These are phyloP conservation scores for Trichocomaceae sp. DNA, from an alignment of 2,329 filamentous ascomycete genomes.

Conservation along the genomic window DNA sequence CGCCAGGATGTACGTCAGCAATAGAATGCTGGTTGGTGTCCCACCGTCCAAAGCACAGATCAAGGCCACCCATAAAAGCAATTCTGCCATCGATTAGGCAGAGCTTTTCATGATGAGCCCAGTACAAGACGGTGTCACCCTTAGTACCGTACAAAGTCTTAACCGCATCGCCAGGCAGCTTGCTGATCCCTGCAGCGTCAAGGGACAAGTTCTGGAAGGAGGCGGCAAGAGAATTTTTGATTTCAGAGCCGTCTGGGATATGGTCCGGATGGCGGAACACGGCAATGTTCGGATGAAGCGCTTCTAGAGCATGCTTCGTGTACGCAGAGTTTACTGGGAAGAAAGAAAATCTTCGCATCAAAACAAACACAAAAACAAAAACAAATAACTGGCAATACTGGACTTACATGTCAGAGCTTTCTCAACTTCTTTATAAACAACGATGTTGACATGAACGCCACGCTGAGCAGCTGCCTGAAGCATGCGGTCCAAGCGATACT, in stretches of 20 bases:
- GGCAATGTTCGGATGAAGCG: conserved; percentile 71
- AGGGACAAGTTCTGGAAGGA: conserved; percentile 52
- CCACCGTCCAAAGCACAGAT: conserved; percentile 82
- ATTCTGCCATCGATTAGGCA: conserved; percentile 70
- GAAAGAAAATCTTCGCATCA: conserved; percentile 9
- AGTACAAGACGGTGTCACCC: conserved; percentile 77
- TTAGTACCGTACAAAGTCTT: conserved; percentile 75
- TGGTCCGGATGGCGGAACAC: conserved; percentile 92
- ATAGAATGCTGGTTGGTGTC: conserved; percentile 84
- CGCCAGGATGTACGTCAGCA: conserved; percentile 71
- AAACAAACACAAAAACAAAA: conserved; percentile 16
- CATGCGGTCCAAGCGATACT: conserved; percentile 78
- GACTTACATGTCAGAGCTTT: conserved; percentile 70
- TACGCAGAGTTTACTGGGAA: conserved; percentile 58
- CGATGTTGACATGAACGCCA: conserved; percentile 75
- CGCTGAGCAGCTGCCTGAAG: conserved; percentile 74
- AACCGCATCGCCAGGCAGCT: conserved; percentile 64
- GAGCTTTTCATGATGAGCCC: conserved; percentile 91
- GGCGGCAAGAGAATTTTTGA: conserved; percentile 53
- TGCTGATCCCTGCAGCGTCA: conserved; percentile 51
- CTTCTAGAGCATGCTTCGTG: conserved; percentile 72
- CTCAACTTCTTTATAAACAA: conserved; percentile 87
- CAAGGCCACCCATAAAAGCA: conserved; percentile 87
- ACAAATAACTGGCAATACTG: conserved; percentile 7
- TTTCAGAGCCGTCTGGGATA: conserved; percentile 62